These are phyloP conservation scores for Monosporozyma siamensis DNA, from an alignment of 805 yeast species.

Conservation along the genomic window DNA sequence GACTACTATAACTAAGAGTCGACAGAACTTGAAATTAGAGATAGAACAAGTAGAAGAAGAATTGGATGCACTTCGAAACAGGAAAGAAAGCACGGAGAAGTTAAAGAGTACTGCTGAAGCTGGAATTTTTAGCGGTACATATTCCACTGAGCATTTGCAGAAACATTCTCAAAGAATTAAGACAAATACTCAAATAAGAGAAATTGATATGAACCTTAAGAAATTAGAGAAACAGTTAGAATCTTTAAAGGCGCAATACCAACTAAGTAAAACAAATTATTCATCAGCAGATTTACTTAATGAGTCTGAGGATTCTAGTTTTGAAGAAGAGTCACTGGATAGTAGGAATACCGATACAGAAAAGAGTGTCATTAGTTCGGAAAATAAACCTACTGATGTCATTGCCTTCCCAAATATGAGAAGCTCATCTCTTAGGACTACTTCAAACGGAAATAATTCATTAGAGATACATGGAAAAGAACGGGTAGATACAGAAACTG, in stretches of 20 bases:
- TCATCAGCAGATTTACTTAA: neutral
- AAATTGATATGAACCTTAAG: slow-evolving; percentile 24
- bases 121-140: slow-evolving; percentile 28
- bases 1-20: slow-evolving; percentile 16
- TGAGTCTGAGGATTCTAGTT: neutral
- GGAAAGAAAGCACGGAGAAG: slow-evolving; percentile 21
- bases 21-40: slow-evolving; percentile 16
- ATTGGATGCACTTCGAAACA: slow-evolving; percentile 14
- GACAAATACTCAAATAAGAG: slow-evolving; percentile 28
- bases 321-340: neutral
- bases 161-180: slow-evolving; percentile 28
- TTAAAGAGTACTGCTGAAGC: slow-evolving; percentile 21
- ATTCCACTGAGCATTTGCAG: slow-evolving; percentile 30
- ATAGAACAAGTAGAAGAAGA: slow-evolving; percentile 19
- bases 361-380: neutral
- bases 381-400: neutral
- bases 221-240: slow-evolving; percentile 20
- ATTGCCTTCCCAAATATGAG: neutral
- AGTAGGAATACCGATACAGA: neutral
- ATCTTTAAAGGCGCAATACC: slow-evolving; percentile 19
- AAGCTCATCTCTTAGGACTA: neutral
- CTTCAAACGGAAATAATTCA: neutral
- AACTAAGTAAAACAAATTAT: slow-evolving; percentile 9
- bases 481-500: neutral
- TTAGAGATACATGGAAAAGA: neutral